Conservation (phyloP, 805 yeast genomes). For the Candida nanaspora region DNA sequence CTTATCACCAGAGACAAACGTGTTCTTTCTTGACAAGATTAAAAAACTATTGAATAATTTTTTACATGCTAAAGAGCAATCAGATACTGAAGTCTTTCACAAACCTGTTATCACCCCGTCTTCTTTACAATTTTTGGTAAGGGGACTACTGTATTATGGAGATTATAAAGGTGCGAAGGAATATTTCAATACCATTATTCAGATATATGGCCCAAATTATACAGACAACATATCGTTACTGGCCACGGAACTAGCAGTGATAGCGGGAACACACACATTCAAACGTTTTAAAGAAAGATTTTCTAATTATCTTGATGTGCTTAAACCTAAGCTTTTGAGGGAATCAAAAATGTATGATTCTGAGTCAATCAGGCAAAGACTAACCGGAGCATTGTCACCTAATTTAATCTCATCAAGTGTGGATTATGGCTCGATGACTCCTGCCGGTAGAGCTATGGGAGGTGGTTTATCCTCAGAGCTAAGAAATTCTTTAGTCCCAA, state of each 20-base stretch:
- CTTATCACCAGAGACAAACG: not conserved
- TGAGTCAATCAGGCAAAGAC: no score
- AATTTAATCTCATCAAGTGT: no score
- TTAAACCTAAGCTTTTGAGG: not conserved
- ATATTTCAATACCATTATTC: not conserved
- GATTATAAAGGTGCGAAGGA: not conserved
- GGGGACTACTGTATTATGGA: not conserved
- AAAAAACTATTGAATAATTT: no score
- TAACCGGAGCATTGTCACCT: no score
- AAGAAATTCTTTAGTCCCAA: constrained; percentile 16
- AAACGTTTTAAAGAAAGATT: not conserved
- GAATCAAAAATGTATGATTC: no score
- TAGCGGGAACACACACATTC: not conserved
- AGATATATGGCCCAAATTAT: not conserved
- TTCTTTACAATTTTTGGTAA: not conserved
- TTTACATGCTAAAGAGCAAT: no score
- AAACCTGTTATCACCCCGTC: not conserved
- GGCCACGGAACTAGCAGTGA: not conserved
- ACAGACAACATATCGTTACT: not conserved
- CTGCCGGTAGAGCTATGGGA: no score
- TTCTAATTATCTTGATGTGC: not conserved
- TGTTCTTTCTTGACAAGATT: no score
- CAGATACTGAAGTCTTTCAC: no score
- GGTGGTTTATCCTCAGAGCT: constrained; percentile 17
- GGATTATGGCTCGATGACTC: no score